phyloP scores from a whole-genome alignment of 768 basidiomycete species.

The Fibroporia radiculosa region DNA sequence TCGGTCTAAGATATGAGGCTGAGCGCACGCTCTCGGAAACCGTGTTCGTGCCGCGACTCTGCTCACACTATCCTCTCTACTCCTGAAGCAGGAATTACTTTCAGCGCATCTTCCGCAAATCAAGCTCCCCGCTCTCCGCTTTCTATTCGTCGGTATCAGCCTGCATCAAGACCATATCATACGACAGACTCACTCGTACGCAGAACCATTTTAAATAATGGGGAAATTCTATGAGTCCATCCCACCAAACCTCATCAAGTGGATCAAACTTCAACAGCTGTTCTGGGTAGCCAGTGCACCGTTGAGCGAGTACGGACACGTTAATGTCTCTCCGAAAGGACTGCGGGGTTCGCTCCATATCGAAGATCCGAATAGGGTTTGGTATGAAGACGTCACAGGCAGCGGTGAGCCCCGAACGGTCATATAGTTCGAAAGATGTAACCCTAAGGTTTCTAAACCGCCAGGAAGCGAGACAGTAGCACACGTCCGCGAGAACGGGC shows the following conservation, averaged over 20 bases:
- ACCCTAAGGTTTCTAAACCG: no score
- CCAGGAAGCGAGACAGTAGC: slow-evolving; percentile 53
- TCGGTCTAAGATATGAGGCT: no score
- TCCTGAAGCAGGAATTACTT: no score
- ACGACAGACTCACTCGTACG: no score
- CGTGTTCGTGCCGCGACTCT: no score
- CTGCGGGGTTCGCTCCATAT: slow-evolving; percentile 54
- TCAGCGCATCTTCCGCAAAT: background rate
- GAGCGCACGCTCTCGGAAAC: no score
- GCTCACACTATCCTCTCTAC: no score
- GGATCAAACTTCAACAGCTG: slow-evolving; percentile 55
- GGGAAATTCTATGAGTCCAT: slow-evolving; percentile 51
- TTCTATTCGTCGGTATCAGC: no score
- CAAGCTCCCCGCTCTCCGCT: background rate
- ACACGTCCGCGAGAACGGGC: slow-evolving; percentile 55
- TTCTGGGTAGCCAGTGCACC: slow-evolving; percentile 71
- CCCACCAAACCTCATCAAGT: slow-evolving; percentile 42
- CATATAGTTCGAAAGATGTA: no score
- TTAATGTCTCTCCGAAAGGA: slow-evolving; percentile 67
- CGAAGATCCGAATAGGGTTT: slow-evolving; percentile 42
- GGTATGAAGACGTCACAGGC: slow-evolving; percentile 73
- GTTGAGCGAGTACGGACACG: slow-evolving; percentile 44
- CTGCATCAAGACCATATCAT: no score
- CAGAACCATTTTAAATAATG: no score
- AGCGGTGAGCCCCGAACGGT: no score